Base-by-base conservation (phyloP, 768 basidiomycete species). In the Gymnopilus dilepis region DNA sequence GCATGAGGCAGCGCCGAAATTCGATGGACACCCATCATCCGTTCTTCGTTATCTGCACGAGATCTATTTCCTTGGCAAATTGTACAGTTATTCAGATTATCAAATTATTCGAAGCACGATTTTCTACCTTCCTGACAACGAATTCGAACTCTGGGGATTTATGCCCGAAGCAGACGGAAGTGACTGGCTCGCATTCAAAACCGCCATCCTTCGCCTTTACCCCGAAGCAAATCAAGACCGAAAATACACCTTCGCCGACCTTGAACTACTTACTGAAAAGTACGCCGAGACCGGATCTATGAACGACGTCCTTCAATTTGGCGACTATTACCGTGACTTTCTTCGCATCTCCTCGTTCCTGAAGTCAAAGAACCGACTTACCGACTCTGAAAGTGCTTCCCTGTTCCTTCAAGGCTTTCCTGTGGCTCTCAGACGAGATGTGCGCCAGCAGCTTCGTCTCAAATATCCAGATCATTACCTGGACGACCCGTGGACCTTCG, bases 361-460 rank as follows among this genome's bases (percentile, higher is more conserved):
- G 15, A 58, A 33, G 22, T 34, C 4, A 6, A 52, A 52, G 1
- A 62, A 61, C 22, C 30, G 53, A 9, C 54, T 66, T 0, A 52
- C 64, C 0, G 21, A 56, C 4, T 31, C 31, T 3, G 62, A 68
- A 24, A 50, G 42, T 12, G 30, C 21, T 1, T 58, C 42, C 12
- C 4, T 51, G 4, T 64, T 65, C 41, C 6, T 69, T 7, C 31
- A 28, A 19, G 65, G 67, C 0, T 42, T 67, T 21, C 63, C 61
- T n/a, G 4, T 30, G 19, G 30, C 33, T 1, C 60, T 69, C 30
- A 11, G 56, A 7, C 8, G 37, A 19, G 22, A 58, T 1, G 50
- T 67, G 4, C 43, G 34, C 2, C 42, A 53, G 6, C 66, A 65
- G 41, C 47, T 66, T 1, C 13, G 62, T 11, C 33, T 41, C 17